These are phyloP conservation scores for Conringia planisiliqua DNA, from an alignment of 345 rosid species.

Conservation along the genomic window DNA sequence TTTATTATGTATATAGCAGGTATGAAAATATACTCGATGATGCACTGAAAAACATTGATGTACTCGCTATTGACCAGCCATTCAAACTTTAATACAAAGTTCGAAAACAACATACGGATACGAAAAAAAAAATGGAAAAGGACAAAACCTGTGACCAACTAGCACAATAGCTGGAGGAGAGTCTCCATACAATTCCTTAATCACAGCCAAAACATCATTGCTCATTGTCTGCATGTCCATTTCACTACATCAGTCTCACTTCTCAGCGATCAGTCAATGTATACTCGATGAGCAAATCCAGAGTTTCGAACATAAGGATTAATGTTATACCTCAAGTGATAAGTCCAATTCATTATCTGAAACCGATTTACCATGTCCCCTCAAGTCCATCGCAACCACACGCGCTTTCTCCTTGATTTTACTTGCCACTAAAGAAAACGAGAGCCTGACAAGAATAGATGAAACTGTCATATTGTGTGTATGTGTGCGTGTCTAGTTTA, in stretches of 20 bases:
- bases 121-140: neutral
- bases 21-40: neutral
- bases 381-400: constrained; percentile 84
- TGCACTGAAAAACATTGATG: neutral
- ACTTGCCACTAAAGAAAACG: constrained; percentile 73
- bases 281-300: neutral
- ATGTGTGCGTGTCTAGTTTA: neutral
- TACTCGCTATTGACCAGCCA: neutral
- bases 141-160: constrained; percentile 84
- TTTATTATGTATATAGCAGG: neutral
- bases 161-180: constrained; percentile 89
- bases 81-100: neutral
- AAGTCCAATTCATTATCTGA: constrained; percentile 78
- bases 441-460: constrained; percentile 53
- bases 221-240: constrained; percentile 77
- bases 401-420: constrained; percentile 87
- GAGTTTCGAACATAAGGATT: neutral
- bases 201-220: constrained; percentile 71
- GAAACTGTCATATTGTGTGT: neutral
- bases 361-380: constrained; percentile 91
- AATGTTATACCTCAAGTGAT: constrained; percentile 66
- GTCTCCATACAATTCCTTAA: constrained; percentile 82
- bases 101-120: neutral
- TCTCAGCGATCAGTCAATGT: neutral
- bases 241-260: constrained; percentile 2